Conservation (phyloP, 2,329 filamentous ascomycete genomes). For the Ceratocystis destructans region DNA sequence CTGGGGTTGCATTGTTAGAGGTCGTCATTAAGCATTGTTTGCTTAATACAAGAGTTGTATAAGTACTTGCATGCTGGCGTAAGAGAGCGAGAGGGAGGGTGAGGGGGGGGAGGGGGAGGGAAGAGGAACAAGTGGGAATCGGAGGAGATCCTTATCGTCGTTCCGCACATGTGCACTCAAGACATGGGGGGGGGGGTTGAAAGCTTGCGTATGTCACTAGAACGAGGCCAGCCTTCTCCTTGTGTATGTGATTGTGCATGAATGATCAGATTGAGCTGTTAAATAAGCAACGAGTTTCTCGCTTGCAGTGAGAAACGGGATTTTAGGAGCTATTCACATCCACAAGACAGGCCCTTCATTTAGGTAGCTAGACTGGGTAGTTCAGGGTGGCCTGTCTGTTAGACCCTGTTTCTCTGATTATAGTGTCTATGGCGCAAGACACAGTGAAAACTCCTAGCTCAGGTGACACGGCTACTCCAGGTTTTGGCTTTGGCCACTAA, state of each 20-base stretch:
- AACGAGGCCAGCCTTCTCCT: neutral
- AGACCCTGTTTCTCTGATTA: neutral
- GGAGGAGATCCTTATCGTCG: neutral
- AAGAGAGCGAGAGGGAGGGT: neutral
- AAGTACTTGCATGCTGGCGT: neutral
- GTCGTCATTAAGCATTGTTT: neutral
- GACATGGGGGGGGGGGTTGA: too few species aligned
- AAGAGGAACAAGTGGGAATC: neutral
- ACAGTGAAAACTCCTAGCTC: neutral
- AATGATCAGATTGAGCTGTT: neutral
- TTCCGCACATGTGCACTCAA: neutral
- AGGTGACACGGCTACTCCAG: neutral
- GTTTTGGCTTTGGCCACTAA: too few species aligned
- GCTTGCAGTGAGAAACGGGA: neutral
- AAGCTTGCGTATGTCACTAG: neutral
- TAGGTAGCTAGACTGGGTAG: neutral
- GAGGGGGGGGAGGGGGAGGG: neutral
- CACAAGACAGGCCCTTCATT: neutral
- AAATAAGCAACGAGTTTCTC: neutral
- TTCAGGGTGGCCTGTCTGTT: neutral
- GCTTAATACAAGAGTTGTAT: neutral
- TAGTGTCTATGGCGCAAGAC: slow-evolving; percentile 1
- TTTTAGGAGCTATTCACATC: neutral
- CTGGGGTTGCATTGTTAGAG: neutral
- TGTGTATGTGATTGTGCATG: neutral